Evolutionary conservation across 257 asterid species (phyloP).

Genomic region (Solanum chiquidenum): DNA sequence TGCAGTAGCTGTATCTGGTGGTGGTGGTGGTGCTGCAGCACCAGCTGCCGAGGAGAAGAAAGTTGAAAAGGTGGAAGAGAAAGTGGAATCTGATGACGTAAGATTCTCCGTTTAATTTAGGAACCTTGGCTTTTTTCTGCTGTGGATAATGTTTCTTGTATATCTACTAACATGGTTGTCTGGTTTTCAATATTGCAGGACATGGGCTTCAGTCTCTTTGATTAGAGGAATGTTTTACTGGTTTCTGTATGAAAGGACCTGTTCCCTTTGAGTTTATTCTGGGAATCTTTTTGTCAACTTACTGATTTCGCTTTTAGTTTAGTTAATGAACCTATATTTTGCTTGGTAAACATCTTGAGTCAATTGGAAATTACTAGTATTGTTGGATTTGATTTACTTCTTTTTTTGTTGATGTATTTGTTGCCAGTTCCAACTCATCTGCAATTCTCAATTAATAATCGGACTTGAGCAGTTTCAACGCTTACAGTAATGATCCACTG

Average conservation of each 20-base stretch:
- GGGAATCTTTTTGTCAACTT: background rate
- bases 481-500: background rate
- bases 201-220: constrained; percentile 2
- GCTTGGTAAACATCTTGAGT: background rate
- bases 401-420: background rate
- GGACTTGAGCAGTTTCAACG: background rate
- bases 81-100: background rate
- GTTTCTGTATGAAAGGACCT: background rate
- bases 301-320: background rate
- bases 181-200: background rate
- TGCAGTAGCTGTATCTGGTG: constrained; percentile 2
- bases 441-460: background rate
- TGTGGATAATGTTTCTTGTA: background rate
- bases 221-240: background rate
- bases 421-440: background rate
- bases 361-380: background rate
- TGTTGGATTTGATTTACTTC: background rate
- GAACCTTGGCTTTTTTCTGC: background rate
- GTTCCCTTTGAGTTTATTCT: background rate
- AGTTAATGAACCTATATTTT: background rate
- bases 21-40: background rate
- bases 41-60: background rate
- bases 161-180: background rate
- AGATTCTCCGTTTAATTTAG: background rate
- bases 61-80: background rate